Conservation (phyloP, 75 land plant genomes). For the Selaginella tamariscina region DNA sequence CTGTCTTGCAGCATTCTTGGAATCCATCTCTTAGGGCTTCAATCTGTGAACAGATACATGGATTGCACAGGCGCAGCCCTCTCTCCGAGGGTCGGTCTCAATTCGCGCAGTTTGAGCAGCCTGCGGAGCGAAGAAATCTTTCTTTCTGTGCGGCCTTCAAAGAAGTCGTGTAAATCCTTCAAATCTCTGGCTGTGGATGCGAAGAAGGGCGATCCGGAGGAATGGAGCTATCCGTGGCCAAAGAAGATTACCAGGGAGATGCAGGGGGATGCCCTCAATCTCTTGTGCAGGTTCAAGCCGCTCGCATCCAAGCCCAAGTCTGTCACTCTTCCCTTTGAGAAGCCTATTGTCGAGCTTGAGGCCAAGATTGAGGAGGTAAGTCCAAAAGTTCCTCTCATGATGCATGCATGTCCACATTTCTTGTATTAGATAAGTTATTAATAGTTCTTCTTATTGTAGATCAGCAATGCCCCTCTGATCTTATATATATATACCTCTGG, state of each 20-base stretch:
- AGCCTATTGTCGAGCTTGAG: constrained; percentile 50
- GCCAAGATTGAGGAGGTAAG: constrained; percentile 66
- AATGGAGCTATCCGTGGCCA: constrained; percentile 54
- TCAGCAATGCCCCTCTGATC: too few species aligned
- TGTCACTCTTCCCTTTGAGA: constrained; percentile 76
- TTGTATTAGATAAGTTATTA: too few species aligned
- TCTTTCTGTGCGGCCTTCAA: too few species aligned
- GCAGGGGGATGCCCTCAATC: constrained; percentile 32
- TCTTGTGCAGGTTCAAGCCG: constrained; percentile 64
- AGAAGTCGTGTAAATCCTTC: too few species aligned
- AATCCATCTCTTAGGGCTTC: too few species aligned
- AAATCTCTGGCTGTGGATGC: not conserved
- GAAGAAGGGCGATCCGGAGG: not conserved
- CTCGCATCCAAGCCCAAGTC: constrained; percentile 61
- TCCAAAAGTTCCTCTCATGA: not conserved
- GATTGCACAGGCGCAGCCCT: not conserved
- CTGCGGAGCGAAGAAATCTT: too few species aligned
- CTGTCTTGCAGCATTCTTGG: too few species aligned
- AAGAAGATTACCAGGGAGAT: constrained; percentile 30
- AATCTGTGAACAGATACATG: not conserved
- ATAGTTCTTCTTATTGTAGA: too few species aligned
- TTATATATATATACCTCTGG: too few species aligned
- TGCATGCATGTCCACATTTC: not conserved
- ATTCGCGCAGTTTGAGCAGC: too few species aligned
- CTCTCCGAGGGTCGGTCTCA: not conserved